Evolutionary conservation across 805 yeast genomes (phyloP), one percentile per base, ranked within the genome.

Genomic region (Ogataea siamensis): DNA sequence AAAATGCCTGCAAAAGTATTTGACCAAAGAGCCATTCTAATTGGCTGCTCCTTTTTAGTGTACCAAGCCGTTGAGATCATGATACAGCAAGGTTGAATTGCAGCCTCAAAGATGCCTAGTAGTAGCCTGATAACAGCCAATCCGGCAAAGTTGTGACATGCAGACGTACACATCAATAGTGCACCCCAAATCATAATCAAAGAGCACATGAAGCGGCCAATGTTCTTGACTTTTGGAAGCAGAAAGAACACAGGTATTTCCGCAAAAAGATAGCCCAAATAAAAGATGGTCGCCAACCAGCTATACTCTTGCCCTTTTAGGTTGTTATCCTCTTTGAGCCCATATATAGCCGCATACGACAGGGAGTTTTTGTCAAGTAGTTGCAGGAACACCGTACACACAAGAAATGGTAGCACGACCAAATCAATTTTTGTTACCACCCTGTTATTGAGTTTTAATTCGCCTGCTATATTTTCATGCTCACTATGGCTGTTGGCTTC

Each of bases 281-380:
- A 79, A 47, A 79, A 80, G 7, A 76, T 70, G 1, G 81, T 68
- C n/a, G 81, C 76, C 11, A 71, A 60, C 80, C 83, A 74, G 33
- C 75, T 57, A 50, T 74, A 71, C 53, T 67, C 60, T 39, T 62
- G 61, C 6, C 76, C 73, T n/a, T 44, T 43, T 55, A 74, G 58
- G 19, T 63, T 39, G 16, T 58, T 58, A 49, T 69, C 75, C 7
- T 49, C 47, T 35, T 60, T 60, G 27, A 74, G 45, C 9, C 76
- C 76, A 46, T 70, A 62, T 30, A 73, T 59, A 5, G 76, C 67
- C 4, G 76, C 76, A 46, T 66, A 68, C 10, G 69, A 55, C 17
- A 63, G 57, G 8, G 71, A 60, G 12, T 61, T 55, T 43, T 73
- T 73, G 49, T 72, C 77, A 56, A 71, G 45, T 4, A 57, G 41